Percentiles rank a stretch among this genome's conserved stretches.
Evolutionary conservation across 495 filamentous ascomycete species (phyloP).

Genomic region (Tuber aestivum): DNA sequence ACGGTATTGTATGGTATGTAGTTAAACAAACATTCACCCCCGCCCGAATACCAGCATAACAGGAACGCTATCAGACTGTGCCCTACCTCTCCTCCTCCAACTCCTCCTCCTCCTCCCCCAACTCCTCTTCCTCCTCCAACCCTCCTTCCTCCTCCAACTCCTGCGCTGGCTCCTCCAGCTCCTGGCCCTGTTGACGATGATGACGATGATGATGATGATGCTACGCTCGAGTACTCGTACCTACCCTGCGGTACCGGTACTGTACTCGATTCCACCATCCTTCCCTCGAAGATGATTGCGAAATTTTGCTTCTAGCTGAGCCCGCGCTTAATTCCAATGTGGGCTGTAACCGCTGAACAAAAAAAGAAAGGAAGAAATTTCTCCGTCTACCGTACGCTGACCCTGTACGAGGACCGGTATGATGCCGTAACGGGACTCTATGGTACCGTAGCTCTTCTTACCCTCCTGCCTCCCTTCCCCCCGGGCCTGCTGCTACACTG

Average conservation of each 20-base stretch:
- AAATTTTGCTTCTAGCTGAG: background rate
- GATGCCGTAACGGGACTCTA: background rate
- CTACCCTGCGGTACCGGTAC: background rate
- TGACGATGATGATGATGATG: background rate
- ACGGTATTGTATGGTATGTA: background rate
- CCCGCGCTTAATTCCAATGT: background rate
- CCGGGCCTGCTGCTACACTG: background rate
- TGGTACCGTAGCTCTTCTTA: background rate
- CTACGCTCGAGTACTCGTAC: background rate
- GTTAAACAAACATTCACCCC: slow-evolving; percentile 6
- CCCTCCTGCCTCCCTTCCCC: background rate
- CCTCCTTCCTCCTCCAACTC: background rate
- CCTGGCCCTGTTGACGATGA: slow-evolving; percentile 1
- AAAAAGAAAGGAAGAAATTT: background rate
- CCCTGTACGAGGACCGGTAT: background rate
- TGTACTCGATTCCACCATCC: background rate
- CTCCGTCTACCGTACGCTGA: background rate
- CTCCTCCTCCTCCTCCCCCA: background rate
- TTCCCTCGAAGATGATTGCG: background rate
- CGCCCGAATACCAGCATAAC: background rate
- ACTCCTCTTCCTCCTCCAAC: background rate
- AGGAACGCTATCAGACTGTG: background rate
- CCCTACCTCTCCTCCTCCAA: background rate
- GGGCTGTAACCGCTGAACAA: background rate
- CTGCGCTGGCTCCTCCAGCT: background rate